Evolutionary conservation across 306 rosid genomes (phyloP).

Genomic region (apple (Malus domestica)): ASM211411v1 NC_041789.1:22079501-22080000

Average conservation of each 20-base stretch:
- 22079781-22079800: conserved; percentile 11
- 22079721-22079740: too few species aligned
- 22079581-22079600: neutral
- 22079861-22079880: conserved; percentile 3
- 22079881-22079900: neutral
- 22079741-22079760: too few species aligned
- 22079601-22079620: neutral
- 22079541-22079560: neutral
- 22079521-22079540: neutral
- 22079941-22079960: conserved; percentile 5
- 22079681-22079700: too few species aligned
- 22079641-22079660: fast-evolving
- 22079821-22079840: conserved; percentile 13
- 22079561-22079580: neutral
- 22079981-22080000: conserved; percentile 22
- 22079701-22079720: too few species aligned
- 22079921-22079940: neutral
- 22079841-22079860: conserved; percentile 5
- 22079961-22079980: conserved; percentile 44
- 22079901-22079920: neutral
- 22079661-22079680: too few species aligned
- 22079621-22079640: fast-evolving
- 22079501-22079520: neutral
- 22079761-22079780: fast-evolving
- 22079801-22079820: conserved; percentile 10